These are phyloP conservation scores for Apiospora hydei DNA, from an alignment of 2,329 filamentous ascomycete genomes.

Conservation along the genomic window DNA sequence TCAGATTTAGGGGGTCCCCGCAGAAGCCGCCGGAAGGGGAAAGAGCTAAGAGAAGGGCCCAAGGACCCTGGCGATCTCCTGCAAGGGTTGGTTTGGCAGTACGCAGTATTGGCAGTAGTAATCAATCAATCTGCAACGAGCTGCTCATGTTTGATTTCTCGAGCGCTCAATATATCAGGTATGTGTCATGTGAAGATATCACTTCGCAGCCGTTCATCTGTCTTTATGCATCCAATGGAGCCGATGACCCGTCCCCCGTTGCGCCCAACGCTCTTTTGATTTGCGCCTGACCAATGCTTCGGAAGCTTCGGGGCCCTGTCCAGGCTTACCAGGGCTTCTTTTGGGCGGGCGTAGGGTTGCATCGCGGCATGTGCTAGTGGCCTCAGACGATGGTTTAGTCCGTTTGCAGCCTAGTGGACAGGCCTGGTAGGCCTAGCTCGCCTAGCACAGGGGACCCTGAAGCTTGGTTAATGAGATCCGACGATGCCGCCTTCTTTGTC, in stretches of 20 bases:
- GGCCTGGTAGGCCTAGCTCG: not conserved
- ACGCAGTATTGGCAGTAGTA: not conserved
- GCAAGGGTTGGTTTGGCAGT: not conserved
- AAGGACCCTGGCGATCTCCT: conserved; percentile 7
- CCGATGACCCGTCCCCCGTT: not conserved
- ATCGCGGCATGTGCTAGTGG: conserved; percentile 14
- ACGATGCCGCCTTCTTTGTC: conserved; percentile 20
- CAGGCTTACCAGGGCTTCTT: not conserved
- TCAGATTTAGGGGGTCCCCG: conserved; percentile 1
- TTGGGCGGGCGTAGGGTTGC: not conserved
- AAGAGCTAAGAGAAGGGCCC: not conserved
- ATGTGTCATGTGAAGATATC: not conserved
- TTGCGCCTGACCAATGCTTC: not conserved
- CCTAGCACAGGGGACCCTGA: conserved; percentile 15
- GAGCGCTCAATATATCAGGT: too few relatives aligned
- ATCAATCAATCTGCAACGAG: not conserved
- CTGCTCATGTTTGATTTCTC: not conserved
- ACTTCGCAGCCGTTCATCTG: not conserved
- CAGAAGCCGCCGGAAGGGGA: not conserved
- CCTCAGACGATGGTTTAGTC: not conserved
- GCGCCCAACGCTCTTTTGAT: not conserved
- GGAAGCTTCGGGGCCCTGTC: conserved; percentile 12
- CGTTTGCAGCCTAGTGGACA: not conserved
- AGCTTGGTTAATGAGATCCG: conserved; percentile 21
- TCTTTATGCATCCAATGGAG: not conserved